Evolutionary conservation across 352 stramenopile species (phyloP), one percentile per base, ranked within the genome.

Genomic region (Detonula confervacea): DNA sequence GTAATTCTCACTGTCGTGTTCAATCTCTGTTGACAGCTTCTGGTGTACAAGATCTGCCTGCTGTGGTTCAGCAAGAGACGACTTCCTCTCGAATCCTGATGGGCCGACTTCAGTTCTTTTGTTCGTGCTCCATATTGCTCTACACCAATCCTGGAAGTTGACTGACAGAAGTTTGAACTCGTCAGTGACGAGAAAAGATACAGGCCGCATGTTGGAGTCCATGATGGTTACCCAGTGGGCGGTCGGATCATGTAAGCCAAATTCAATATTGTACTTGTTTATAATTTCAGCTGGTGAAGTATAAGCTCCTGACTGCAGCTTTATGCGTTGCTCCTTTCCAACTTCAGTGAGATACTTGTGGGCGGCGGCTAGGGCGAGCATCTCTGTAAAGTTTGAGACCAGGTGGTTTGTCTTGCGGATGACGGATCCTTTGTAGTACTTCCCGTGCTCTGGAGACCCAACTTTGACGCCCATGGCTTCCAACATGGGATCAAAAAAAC

Each of bases 401-500:
- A 75, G 25, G 8, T 2, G 2, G 29, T 75, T 68, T 56, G 66
- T 75, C 1, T 75, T 68, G 2, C 52, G 51, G 33, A 75, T 75
- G 5, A 75, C 66, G 55, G 29, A 39, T 4, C 66, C 66, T 25
- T 75, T 75, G 52, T 68, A 75, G 20, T 51, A 46, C 25, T 57
- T 65, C 4, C 3, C 25, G 24, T 75, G 33, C 44, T 75, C 66
- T 39, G 66, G 66, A 6, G 51, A 75, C 14, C 66, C 66, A 55
- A 75, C 22, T 30, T 75, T 75, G 9, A 75, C 24, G 11, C 66
- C 66, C 20, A 68, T 8, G 25, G 37, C 44, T 18, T 75, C 20
- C 2, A 75, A 16, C 56, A 75, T 67, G 33, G 52, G 66, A 56
- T 75, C 52, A 75, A 75, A 75, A 49, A 68, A 61, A 68, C 66